A percentile compares a stretch with the other conserved stretches of the same genome.
Conservation (phyloP, 2,329 filamentous ascomycete species). For the Tolypocladium guangdongense region DNA sequence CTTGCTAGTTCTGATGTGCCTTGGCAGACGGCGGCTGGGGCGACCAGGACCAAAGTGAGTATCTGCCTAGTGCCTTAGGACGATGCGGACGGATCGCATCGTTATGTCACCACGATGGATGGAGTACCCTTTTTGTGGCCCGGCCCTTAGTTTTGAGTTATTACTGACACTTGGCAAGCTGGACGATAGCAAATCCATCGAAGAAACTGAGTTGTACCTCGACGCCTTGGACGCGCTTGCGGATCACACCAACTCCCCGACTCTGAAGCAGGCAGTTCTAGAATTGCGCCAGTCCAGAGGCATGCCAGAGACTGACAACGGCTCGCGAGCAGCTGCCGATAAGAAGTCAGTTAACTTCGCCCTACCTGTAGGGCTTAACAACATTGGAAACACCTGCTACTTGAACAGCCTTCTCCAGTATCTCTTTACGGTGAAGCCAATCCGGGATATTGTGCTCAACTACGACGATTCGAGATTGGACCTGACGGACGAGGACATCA, state of each 20-base stretch:
- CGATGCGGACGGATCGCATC: background rate
- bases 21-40: constrained; percentile 13
- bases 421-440: constrained; percentile 75
- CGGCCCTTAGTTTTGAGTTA: background rate
- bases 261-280: constrained; percentile 14
- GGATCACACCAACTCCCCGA: constrained; percentile 13
- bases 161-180: constrained; percentile 11
- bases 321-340: constrained; percentile 2
- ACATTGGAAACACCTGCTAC: constrained; percentile 97
- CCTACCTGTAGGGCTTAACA: constrained; percentile 77
- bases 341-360: constrained; percentile 24
- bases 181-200: constrained; percentile 12
- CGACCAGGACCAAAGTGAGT: constrained; percentile 18
- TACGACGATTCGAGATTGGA: constrained; percentile 63
- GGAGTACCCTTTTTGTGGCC: background rate
- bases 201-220: constrained; percentile 19
- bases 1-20: constrained; percentile 11
- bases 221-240: constrained; percentile 25
- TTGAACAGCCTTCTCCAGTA: constrained; percentile 95
- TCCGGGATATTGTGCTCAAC: constrained; percentile 70
- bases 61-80: background rate
- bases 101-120: background rate
- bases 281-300: constrained; percentile 11
- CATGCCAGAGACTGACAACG: constrained; percentile 2
- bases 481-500: constrained; percentile 50